A percentile compares a stretch with the other conserved stretches of the same genome.
phyloP scores from a whole-genome alignment of 2,329 filamentous ascomycete species.

The Hirsutella minnesotensis region DNA sequence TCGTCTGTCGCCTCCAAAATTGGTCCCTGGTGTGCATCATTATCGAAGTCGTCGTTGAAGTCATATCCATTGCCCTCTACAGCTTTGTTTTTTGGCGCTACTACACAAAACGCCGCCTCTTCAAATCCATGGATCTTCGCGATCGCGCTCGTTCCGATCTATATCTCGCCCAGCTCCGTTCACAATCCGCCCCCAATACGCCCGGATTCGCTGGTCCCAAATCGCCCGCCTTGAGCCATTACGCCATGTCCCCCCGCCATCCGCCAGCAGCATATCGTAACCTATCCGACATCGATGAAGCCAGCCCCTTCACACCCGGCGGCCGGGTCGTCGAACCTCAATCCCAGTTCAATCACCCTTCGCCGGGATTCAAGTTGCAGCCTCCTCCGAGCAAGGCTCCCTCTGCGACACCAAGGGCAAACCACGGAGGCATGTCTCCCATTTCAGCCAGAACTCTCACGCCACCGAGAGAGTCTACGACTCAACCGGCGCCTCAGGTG shows the following conservation, averaged over 20 bases:
- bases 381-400: slow-evolving; percentile 71
- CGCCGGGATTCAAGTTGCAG: slow-evolving; percentile 72
- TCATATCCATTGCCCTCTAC: slow-evolving; percentile 86
- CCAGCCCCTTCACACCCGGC: slow-evolving; percentile 39
- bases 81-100: slow-evolving; percentile 93
- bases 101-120: slow-evolving; percentile 89
- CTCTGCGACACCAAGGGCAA: slow-evolving; percentile 60
- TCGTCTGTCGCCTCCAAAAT: slow-evolving; percentile 86
- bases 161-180: slow-evolving; percentile 75
- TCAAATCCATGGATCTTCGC: slow-evolving; percentile 92
- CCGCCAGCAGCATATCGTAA: slow-evolving; percentile 44
- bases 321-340: slow-evolving; percentile 47
- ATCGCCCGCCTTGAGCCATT: slow-evolving; percentile 32
- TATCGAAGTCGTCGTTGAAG: slow-evolving; percentile 89
- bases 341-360: slow-evolving; percentile 44
- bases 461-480: slow-evolving; percentile 8
- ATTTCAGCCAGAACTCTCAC: slow-evolving; percentile 10
- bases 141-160: slow-evolving; percentile 90
- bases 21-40: slow-evolving; percentile 95
- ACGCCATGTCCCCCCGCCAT: slow-evolving; percentile 49
- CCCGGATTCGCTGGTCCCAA: slow-evolving; percentile 73
- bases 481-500: slow-evolving; percentile 51
- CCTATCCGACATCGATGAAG: slow-evolving; percentile 30
- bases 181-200: slow-evolving; percentile 89
- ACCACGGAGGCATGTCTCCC: slow-evolving; percentile 50